Percentiles rank a stretch among this genome's conserved stretches.
Evolutionary conservation across 768 basidiomycete genomes (phyloP).

Genomic region (Termitomyces sp.): DNA sequence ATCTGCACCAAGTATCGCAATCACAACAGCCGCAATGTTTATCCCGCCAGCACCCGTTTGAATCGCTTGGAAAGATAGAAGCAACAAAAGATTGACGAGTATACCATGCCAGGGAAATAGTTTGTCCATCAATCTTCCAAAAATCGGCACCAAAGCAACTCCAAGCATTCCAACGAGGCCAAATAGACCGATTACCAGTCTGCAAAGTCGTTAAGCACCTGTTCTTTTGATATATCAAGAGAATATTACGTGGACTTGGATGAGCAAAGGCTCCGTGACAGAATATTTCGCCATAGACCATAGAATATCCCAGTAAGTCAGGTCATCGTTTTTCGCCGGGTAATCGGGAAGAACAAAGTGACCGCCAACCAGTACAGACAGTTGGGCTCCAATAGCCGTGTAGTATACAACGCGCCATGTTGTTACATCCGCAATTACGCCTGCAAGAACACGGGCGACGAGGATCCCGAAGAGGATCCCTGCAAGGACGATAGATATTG

Average conservation of each 20-base stretch:
- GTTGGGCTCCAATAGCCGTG: conserved; percentile 69
- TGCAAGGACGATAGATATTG: conserved; percentile 70
- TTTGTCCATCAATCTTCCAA: conserved; percentile 63
- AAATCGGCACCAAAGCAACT: conserved; percentile 62
- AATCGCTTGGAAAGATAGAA: conserved; percentile 52
- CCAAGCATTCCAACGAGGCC: conserved; percentile 71
- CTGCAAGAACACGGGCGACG: conserved; percentile 68
- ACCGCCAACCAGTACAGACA: conserved; percentile 47
- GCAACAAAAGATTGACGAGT: conserved; percentile 43
- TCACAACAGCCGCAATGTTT: conserved; percentile 63
- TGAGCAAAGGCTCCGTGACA: conserved; percentile 71
- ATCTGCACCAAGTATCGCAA: conserved; percentile 70
- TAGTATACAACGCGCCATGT: conserved; percentile 77
- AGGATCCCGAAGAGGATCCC: conserved; percentile 69
- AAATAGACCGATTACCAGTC: conserved; percentile 63
- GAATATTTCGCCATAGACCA: conserved; percentile 75
- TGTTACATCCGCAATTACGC: conserved; percentile 67
- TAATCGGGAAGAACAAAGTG: conserved; percentile 79
- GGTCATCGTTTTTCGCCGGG: conserved; percentile 62
- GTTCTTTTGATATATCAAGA: background rate
- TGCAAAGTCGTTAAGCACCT: conserved; percentile 10
- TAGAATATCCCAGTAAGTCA: conserved; percentile 66
- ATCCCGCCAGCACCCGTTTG: conserved; percentile 69
- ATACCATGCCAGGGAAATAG: conserved; percentile 78
- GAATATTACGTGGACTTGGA: conserved; percentile 48